Conservation (phyloP, 1,284 basidiomycete genomes). For the Irpex rosettiformis region DNA sequence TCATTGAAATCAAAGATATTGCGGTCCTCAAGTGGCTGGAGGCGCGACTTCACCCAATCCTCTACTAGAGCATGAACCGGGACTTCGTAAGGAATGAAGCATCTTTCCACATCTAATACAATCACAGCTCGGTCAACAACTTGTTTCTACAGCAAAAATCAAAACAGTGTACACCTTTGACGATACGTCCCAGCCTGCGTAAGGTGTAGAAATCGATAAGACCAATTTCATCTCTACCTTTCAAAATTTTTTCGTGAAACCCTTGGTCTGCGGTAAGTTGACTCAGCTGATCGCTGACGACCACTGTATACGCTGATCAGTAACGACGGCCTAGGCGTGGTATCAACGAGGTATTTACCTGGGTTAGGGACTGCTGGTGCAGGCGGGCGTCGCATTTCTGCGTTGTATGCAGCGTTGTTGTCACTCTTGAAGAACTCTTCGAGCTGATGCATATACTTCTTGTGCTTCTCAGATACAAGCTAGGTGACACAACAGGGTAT, state of each 20-base stretch:
- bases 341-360: neutral
- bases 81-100: neutral
- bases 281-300: neutral
- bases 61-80: neutral
- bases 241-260: neutral
- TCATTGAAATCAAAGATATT: neutral
- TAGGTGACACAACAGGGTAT: neutral
- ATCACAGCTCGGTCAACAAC: neutral
- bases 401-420: neutral
- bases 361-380: neutral
- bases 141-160: neutral
- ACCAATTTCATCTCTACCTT: neutral
- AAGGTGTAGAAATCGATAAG: neutral
- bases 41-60: neutral
- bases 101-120: neutral
- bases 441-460: neutral
- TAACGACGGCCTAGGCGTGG: neutral
- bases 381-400: neutral
- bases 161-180: neutral
- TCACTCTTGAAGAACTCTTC: neutral
- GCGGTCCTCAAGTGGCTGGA: neutral
- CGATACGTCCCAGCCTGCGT: neutral
- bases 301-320: neutral
- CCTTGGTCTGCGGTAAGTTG: neutral
- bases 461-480: neutral